Evolutionary conservation across 306 rosid genomes (phyloP).

Genomic region (Cucumis cinereus): DNA sequence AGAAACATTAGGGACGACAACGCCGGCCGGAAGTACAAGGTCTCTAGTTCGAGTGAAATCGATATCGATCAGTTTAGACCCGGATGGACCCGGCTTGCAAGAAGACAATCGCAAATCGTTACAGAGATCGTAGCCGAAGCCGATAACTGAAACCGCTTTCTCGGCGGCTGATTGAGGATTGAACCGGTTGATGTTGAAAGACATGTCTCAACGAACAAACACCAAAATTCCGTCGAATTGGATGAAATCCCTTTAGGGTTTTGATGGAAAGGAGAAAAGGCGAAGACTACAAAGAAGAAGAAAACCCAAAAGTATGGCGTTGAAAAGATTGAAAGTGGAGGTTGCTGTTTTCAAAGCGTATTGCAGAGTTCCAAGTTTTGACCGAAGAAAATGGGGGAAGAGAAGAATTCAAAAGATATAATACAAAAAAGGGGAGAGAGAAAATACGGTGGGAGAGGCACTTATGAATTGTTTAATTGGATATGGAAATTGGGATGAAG

Average conservation of each 20-base stretch:
- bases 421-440: not conserved
- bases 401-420: not conserved
- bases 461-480: not conserved
- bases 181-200: constrained; percentile 16
- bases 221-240: not conserved
- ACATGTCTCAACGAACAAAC: constrained; percentile 10
- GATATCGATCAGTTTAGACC: constrained; percentile 38
- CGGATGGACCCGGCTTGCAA: constrained; percentile 29
- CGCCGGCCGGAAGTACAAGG: constrained; percentile 54
- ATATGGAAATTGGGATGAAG: not conserved
- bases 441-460: not conserved
- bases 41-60: constrained; percentile 35
- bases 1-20: constrained; percentile 38
- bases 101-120: constrained; percentile 34
- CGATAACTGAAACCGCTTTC: constrained; percentile 60
- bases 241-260: not conserved
- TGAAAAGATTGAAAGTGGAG: not conserved
- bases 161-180: constrained; percentile 54
- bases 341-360: not conserved
- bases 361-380: not conserved
- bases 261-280: not conserved
- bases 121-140: constrained; percentile 61
- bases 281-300: not conserved
- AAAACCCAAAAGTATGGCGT: not conserved
- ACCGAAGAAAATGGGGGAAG: not conserved